Evolutionary conservation across 2,329 filamentous ascomycete genomes (phyloP).

Genomic region (Fusarium tricinctum): DNA sequence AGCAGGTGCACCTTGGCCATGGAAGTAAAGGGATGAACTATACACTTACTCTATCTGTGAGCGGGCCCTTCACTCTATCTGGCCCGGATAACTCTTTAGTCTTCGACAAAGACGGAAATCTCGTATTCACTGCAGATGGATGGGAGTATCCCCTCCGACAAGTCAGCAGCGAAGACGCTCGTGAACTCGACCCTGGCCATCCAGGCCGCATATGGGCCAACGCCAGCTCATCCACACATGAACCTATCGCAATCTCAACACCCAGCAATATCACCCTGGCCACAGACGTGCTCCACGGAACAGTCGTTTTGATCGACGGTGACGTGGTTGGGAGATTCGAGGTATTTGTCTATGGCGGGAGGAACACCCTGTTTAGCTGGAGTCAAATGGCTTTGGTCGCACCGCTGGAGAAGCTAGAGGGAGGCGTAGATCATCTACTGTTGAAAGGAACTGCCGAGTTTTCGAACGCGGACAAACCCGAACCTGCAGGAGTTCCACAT

Average conservation of each 20-base stretch:
- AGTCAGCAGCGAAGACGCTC: conserved; percentile 6
- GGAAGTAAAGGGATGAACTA: conserved; percentile 34
- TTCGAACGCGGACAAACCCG: rapidly evolving
- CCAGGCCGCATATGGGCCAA: conserved; percentile 30
- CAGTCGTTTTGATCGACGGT: neutral
- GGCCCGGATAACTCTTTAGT: neutral
- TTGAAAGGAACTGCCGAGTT: neutral
- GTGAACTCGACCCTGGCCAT: conserved; percentile 11
- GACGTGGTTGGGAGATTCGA: conserved; percentile 21
- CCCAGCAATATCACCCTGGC: neutral
- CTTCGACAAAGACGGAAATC: neutral
- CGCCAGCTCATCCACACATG: conserved; percentile 18
- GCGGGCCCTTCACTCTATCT: neutral
- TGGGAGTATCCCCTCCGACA: conserved; percentile 28
- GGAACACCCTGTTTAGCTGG: conserved; percentile 31
- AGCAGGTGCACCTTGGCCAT: neutral
- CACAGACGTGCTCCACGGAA: conserved; percentile 11
- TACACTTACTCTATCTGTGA: conserved; percentile 1
- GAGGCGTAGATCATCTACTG: neutral
- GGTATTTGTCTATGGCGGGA: conserved; percentile 24
- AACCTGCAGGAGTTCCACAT: neutral
- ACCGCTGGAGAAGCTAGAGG: neutral
- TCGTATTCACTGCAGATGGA: conserved; percentile 6
- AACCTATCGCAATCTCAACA: neutral
- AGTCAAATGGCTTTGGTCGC: conserved; percentile 35